Evolutionary conservation across 768 basidiomycete species (phyloP).

Genomic region (Boletus reticuloceps): DNA sequence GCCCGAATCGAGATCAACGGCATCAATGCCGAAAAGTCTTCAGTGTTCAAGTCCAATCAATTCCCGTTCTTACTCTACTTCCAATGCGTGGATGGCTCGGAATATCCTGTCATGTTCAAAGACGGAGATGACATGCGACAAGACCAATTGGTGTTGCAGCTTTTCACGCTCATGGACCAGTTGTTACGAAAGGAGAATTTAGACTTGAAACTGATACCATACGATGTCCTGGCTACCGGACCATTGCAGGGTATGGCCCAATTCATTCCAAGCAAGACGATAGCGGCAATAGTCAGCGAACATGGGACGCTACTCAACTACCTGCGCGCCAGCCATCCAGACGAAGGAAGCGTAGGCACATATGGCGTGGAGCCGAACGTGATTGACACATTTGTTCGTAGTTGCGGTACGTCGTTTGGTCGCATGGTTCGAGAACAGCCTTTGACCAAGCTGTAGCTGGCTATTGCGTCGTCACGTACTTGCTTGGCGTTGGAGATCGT

Average conservation of each 20-base stretch:
- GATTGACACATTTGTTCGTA: conserved; percentile 93
- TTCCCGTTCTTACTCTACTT: conserved; percentile 91
- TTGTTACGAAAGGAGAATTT: conserved; percentile 92
- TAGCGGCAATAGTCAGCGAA: conserved; percentile 93
- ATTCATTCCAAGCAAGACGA: conserved; percentile 93
- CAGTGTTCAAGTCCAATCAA: conserved; percentile 96
- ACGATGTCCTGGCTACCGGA: conserved; percentile 91
- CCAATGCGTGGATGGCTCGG: conserved; percentile 76
- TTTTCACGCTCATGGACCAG: conserved; percentile 98
- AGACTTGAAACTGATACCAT: conserved; percentile 88
- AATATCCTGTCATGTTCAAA: conserved; percentile 97
- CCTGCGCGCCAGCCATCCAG: conserved; percentile 79
- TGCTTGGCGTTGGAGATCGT: conserved; percentile 95
- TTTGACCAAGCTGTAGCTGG: conserved; percentile 62
- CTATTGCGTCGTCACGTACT: conserved; percentile 95
- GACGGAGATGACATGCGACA: conserved; percentile 99
- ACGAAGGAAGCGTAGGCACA: conserved; percentile 92
- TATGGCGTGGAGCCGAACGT: conserved; percentile 94
- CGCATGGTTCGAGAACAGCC: background rate
- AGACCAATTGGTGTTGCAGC: conserved; percentile 95
- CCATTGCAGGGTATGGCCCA: conserved; percentile 93
- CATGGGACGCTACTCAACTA: conserved; percentile 87
- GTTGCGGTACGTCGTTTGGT: conserved; percentile 70
- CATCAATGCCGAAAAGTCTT: conserved; percentile 87
- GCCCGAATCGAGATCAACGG: conserved; percentile 83